Evolutionary conservation across 2,329 filamentous ascomycete species (phyloP).

Genomic region (Ceratocystis colombiana): DNA sequence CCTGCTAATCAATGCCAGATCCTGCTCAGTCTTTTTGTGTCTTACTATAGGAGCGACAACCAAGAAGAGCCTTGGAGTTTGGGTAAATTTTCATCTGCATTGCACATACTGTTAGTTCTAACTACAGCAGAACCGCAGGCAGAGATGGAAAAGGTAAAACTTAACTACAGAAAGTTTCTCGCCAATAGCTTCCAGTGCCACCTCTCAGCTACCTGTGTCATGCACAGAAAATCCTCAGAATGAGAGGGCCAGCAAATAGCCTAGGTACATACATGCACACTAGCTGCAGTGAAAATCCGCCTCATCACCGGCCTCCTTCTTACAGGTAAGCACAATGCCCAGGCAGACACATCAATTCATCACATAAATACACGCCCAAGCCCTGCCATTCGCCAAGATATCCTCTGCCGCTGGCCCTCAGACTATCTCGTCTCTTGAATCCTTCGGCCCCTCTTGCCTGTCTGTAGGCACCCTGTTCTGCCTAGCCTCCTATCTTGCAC

Average conservation of each 20-base stretch:
- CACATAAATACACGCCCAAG: background rate
- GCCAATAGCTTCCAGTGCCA: background rate
- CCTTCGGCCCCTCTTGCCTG: background rate
- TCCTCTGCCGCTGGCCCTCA: background rate
- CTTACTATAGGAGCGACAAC: background rate
- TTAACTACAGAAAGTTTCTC: background rate
- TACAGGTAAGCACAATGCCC: background rate
- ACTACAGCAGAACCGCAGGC: background rate
- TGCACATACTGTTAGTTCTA: background rate
- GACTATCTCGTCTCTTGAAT: background rate
- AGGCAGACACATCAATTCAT: background rate
- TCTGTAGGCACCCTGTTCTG: background rate
- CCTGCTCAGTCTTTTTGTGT: background rate
- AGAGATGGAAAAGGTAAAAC: background rate
- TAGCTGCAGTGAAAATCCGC: background rate
- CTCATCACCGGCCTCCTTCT: background rate
- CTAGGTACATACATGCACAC: background rate
- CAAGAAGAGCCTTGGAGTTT: background rate
- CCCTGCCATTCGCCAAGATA: background rate
- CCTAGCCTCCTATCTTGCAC: background rate
- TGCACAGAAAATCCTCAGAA: slow-evolving; percentile 1
- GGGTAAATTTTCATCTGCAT: background rate
- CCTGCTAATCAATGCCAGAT: background rate
- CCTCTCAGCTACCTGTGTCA: slow-evolving; percentile 10
- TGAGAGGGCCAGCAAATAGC: background rate